Conservation (phyloP, 2,329 filamentous ascomycete species). For the Metarhizium humberi region DNA sequence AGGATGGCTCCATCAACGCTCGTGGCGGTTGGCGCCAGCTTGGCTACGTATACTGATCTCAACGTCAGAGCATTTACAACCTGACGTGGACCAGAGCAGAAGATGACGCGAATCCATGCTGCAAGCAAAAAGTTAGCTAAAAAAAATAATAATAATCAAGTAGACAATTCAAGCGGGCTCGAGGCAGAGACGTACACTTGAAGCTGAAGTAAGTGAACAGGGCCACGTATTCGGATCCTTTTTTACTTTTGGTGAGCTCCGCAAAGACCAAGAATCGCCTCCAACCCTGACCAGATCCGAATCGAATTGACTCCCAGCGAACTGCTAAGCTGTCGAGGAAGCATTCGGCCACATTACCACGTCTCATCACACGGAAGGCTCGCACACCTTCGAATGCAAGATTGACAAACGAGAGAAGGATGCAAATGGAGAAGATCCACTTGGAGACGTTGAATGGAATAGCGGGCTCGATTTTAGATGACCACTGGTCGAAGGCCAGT, state of each 20-base stretch:
- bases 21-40: slow-evolving; percentile 48
- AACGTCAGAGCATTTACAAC: slow-evolving; percentile 85
- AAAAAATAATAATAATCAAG: not conserved
- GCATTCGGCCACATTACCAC: slow-evolving; percentile 80
- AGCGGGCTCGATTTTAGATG: slow-evolving; percentile 68
- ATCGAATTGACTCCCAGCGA: slow-evolving; percentile 72
- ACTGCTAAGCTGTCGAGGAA: slow-evolving; percentile 85
- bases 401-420: slow-evolving; percentile 82
- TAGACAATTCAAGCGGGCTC: not conserved
- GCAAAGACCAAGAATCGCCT: slow-evolving; percentile 88
- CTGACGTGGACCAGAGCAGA: slow-evolving; percentile 88
- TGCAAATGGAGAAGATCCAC: slow-evolving; percentile 92
- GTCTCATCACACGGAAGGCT: slow-evolving; percentile 70
- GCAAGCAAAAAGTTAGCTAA: not conserved
- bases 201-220: slow-evolving; percentile 82
- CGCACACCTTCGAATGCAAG: slow-evolving; percentile 71
- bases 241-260: slow-evolving; percentile 82
- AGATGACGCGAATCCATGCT: slow-evolving; percentile 81
- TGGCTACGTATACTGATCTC: slow-evolving; percentile 69
- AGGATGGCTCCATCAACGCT: slow-evolving; percentile 54
- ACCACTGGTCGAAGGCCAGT: slow-evolving; percentile 82
- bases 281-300: slow-evolving; percentile 69
- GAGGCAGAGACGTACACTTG: slow-evolving; percentile 37
- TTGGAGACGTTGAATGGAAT: slow-evolving; percentile 73
- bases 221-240: slow-evolving; percentile 82